Conservation (phyloP, 495 filamentous ascomycete genomes). For the Penicillium macrosclerotiorum region DNA sequence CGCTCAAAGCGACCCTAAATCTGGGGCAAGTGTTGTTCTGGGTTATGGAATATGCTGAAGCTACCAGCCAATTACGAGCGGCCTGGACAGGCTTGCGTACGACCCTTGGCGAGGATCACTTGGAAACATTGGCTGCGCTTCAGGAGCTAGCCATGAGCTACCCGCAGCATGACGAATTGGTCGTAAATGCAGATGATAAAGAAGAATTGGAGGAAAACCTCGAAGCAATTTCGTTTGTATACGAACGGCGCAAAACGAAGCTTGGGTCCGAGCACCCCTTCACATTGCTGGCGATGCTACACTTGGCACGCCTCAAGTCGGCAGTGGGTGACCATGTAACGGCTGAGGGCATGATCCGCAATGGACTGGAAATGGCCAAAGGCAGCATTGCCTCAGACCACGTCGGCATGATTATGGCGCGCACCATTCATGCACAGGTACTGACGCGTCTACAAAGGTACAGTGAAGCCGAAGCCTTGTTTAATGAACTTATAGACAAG, state of each 20-base stretch:
- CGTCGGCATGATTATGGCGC: slow-evolving; percentile 28
- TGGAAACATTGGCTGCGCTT: slow-evolving; percentile 27
- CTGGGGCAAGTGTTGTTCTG: slow-evolving; percentile 13
- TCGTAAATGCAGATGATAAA: no score
- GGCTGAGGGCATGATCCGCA: slow-evolving; percentile 26
- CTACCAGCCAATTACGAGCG: slow-evolving; percentile 16
- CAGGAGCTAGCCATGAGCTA: slow-evolving; percentile 23
- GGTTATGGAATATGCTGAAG: slow-evolving; percentile 21
- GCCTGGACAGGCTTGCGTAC: slow-evolving; percentile 30
- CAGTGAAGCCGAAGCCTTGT: no score
- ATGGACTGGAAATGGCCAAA: slow-evolving; percentile 23
- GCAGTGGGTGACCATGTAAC: slow-evolving; percentile 19
- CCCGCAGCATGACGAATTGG: no score
- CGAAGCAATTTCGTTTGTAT: slow-evolving; percentile 7
- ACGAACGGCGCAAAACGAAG: slow-evolving; percentile 24
- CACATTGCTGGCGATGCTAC: slow-evolving; percentile 27
- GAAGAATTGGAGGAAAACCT: neutral
- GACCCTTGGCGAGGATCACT: slow-evolving; percentile 26
- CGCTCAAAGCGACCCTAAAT: slow-evolving; percentile 26
- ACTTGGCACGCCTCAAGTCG: slow-evolving; percentile 27
- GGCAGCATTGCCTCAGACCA: slow-evolving; percentile 37
- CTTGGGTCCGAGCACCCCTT: slow-evolving; percentile 39
- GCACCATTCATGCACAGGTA: slow-evolving; percentile 18
- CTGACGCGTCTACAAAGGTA: no score
- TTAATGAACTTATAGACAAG: no score